These are phyloP conservation scores for Plectranthus barbatus DNA, from an alignment of 257 asterid species.

Conservation along the genomic window DNA sequence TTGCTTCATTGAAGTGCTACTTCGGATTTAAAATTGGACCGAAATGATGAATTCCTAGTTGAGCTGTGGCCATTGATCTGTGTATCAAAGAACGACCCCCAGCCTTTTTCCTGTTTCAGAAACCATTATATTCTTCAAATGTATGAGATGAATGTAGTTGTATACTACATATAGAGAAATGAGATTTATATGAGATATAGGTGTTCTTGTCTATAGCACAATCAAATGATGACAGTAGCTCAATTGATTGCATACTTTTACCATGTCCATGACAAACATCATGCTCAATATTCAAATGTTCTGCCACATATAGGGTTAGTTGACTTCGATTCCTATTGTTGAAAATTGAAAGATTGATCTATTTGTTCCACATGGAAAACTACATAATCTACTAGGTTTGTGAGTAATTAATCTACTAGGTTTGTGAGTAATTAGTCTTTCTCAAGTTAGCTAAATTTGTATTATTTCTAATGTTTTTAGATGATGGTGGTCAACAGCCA, in stretches of 20 bases:
- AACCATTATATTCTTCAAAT: background rate
- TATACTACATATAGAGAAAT: background rate
- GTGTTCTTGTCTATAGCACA: background rate
- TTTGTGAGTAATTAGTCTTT: background rate
- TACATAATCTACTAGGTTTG: background rate
- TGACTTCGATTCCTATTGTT: background rate
- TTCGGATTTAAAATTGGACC: background rate
- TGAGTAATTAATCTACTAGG: background rate
- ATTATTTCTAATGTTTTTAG: constrained; percentile 33
- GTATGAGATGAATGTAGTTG: too few relatives aligned
- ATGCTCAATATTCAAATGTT: background rate
- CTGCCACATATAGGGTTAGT: background rate
- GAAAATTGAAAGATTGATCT: background rate
- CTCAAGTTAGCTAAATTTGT: constrained; percentile 6
- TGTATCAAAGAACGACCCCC: too few relatives aligned
- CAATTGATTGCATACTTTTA: background rate
- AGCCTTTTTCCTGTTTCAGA: too few relatives aligned
- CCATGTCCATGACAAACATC: background rate
- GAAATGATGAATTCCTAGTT: background rate
- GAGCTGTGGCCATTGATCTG: background rate
- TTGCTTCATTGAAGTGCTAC: background rate
- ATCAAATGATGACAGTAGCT: background rate
- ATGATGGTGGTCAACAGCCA: constrained; percentile 58
- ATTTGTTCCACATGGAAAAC: background rate
- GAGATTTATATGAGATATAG: background rate